Percentiles rank a stretch among this genome's conserved stretches.
These are phyloP conservation scores for Camellia japonica DNA, from an alignment of 148 eudicot species.

Conservation along the genomic window DNA sequence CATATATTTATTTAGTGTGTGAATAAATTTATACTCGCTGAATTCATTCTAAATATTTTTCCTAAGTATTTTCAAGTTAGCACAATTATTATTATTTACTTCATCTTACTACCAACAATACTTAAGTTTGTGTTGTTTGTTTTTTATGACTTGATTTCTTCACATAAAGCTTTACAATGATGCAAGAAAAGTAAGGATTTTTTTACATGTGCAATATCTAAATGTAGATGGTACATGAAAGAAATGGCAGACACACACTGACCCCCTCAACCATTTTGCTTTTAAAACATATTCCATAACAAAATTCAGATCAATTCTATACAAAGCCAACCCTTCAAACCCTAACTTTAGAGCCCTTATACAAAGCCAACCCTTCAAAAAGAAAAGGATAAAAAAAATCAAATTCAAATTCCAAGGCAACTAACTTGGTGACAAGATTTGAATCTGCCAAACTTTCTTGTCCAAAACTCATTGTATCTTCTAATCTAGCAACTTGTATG, in stretches of 20 bases:
- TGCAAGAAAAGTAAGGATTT: background rate
- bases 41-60: no score
- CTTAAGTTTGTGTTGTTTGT: no score
- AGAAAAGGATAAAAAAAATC: no score
- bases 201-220: background rate
- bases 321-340: conserved; percentile 5
- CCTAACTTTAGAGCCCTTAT: background rate
- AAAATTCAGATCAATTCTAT: background rate
- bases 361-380: background rate
- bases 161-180: background rate
- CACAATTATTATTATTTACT: no score
- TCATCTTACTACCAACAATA: background rate
- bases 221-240: background rate
- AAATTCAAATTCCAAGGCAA: no score
- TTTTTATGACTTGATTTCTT: background rate
- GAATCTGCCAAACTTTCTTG: background rate
- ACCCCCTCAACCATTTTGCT: background rate
- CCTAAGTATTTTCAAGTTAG: no score
- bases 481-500: no score
- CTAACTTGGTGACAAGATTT: no score
- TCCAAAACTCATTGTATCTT: background rate
- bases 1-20: no score
- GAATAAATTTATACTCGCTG: no score
- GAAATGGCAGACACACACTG: background rate
- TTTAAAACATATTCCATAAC: background rate